Evolutionary conservation across 768 basidiomycete species (phyloP).

Genomic region (Thelephora ganbajun): DNA sequence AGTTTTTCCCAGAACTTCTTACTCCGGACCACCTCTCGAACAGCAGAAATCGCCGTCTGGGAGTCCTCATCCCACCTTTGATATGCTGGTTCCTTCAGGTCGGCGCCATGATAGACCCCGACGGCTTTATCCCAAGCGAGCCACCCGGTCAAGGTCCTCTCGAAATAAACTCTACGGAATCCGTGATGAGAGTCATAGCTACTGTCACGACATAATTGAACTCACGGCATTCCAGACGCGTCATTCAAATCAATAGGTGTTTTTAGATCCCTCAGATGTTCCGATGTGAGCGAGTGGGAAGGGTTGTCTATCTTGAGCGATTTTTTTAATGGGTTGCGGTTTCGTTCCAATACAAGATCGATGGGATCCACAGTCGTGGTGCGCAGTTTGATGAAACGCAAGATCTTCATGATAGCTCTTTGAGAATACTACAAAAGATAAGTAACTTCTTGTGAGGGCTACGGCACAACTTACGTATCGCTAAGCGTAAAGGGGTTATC

Average conservation of each 20-base stretch:
- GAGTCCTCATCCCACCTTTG: slow-evolving; percentile 46
- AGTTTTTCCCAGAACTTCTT: slow-evolving; percentile 56
- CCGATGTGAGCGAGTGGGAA: slow-evolving; percentile 35
- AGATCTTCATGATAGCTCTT: slow-evolving; percentile 62
- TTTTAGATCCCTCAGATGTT: slow-evolving; percentile 43
- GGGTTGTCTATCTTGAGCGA: slow-evolving; percentile 31
- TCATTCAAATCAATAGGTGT: slow-evolving; percentile 27
- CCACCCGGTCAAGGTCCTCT: slow-evolving; percentile 54
- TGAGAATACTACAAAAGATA: slow-evolving; percentile 40
- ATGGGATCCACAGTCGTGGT: slow-evolving; percentile 43
- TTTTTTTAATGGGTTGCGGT: slow-evolving; percentile 53
- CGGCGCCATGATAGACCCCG: slow-evolving; percentile 32
- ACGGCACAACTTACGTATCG: slow-evolving; percentile 36
- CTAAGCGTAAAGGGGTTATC: slow-evolving; percentile 17
- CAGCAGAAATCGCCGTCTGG: slow-evolving; percentile 30
- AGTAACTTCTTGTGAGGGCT: neutral
- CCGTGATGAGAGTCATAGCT: slow-evolving; percentile 1
- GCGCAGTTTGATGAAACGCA: slow-evolving; percentile 71
- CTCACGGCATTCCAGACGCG: slow-evolving; percentile 30
- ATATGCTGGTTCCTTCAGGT: slow-evolving; percentile 34
- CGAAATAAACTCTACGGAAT: slow-evolving; percentile 32
- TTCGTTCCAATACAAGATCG: slow-evolving; percentile 47
- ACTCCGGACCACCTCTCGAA: slow-evolving; percentile 33
- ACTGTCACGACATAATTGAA: slow-evolving; percentile 5
- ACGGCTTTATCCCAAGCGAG: slow-evolving; percentile 41